Base-by-base conservation (phyloP, 2,329 filamentous ascomycete genomes). In the Pestalotiopsis sp. region DNA sequence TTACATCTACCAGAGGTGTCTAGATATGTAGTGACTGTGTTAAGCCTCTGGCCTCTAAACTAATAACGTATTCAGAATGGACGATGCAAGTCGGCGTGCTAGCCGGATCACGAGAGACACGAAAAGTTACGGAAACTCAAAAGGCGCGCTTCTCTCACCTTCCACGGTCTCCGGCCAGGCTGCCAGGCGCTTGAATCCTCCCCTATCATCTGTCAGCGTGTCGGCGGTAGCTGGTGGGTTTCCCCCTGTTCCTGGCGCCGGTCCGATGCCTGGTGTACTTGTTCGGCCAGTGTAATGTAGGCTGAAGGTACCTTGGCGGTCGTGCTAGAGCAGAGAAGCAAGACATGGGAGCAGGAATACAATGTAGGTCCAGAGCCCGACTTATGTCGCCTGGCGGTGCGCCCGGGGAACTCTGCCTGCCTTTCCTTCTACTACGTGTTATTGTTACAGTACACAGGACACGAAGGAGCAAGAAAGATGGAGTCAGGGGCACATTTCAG, bases 221-320 rank as follows among this genome's bases (percentile, higher is more conserved):
- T 27, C 27, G 13, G 57, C 23, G 27, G 23, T 31, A 12, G 36
- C 36, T 38, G 59, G n/a, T 62, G 27, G 45, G 62, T 64, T 36
- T 25, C 27, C 39, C 59, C 65, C 65, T 61, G 65, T 66, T 39
- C 65, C 55, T 66, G 31, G 64, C 64, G 55, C 65, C 65, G 65
- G 58, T 39, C 65, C 65, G 65, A 67, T 31, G 41, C 20, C 27
- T 52, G 7, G 25, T 23, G 31, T n/a, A 38, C 31, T 20, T 23
- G 11, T 12, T 36, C 14, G n/a, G 12, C 14, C 20, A 20, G 31
- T 38, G 27, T 20, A 62, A 20, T 14, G 27, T 41, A 23, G 20
- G 20, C n/a, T 23, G 23, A 60, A 60, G 31, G 31, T 60, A 60
- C 25, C 25, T 60, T 52, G 45, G 45, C 11, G 7, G 45, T 52